These are phyloP conservation scores for Gliomastix tumulicola DNA, from an alignment of 2,329 filamentous ascomycete genomes.

Conservation along the genomic window DNA sequence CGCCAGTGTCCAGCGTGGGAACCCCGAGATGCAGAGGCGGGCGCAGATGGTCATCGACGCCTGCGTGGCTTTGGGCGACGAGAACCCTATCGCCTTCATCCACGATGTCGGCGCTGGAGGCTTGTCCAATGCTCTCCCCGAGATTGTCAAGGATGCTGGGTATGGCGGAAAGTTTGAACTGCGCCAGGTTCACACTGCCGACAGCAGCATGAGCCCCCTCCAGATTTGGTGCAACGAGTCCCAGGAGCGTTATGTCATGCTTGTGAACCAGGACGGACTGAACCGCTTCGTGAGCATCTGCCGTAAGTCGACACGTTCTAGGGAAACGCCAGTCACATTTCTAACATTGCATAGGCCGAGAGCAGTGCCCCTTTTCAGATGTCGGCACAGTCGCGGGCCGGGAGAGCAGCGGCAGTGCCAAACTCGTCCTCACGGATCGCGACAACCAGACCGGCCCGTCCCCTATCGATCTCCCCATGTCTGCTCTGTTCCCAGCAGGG, in stretches of 20 bases:
- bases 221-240: constrained; percentile 98
- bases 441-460: constrained; percentile 67
- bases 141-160: constrained; percentile 86
- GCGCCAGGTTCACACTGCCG: constrained; percentile 86
- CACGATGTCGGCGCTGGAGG: constrained; percentile 96
- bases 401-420: constrained; percentile 57
- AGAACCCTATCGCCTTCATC: constrained; percentile 92
- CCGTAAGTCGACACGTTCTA: constrained; percentile 32
- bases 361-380: constrained; percentile 87
- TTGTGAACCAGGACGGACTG: constrained; percentile 74
- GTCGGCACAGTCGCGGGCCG: constrained; percentile 70
- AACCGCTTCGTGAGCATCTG: constrained; percentile 67
- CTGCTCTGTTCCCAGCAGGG: constrained; percentile 79
- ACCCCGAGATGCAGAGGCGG: constrained; percentile 90
- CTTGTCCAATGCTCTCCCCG: constrained; percentile 66
- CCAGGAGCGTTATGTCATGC: constrained; percentile 91
- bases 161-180: constrained; percentile 89
- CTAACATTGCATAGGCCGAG: constrained; percentile 48
- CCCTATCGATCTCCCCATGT: constrained; percentile 86
- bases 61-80: constrained; percentile 73
- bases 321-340: too few species aligned
- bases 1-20: constrained; percentile 92
- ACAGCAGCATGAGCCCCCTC: constrained; percentile 86
- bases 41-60: constrained; percentile 98
- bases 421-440: constrained; percentile 73